Base-by-base conservation (phyloP, 1,284 basidiomycete genomes). In the Pholiota adiposa region DNA sequence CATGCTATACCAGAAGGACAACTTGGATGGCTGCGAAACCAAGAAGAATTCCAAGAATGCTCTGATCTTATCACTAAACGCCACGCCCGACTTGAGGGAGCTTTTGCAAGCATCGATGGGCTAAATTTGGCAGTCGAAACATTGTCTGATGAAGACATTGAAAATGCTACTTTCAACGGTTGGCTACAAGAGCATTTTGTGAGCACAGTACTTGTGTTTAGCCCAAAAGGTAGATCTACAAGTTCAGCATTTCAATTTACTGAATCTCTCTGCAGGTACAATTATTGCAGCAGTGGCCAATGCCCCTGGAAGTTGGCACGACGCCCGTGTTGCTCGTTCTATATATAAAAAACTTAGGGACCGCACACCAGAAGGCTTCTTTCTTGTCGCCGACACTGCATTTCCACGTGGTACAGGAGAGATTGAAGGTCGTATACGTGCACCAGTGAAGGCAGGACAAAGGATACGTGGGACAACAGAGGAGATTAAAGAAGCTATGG, bases 151-250 rank as follows among this genome's bases (percentile, higher is more conserved):
- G 59, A 64, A 0, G 75, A 79, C 14, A 68, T 81, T 2, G 77
- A 83, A 63, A 83, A 83, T 71, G 74, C 76, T 1, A 82, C 76
- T 5, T 83, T 75, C 61, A 83, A 83, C 72, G 77, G 80, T 0
- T 84, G 82, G 81, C 53, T 76, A 1, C 70, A 73, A 44, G 72
- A 69, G 0, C 81, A 83, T 58, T 79, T 69, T 54, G 60, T 75
- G 1, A 77, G 72, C 59, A 58, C 48, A 63, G 71, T 76, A 0
- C 23, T 76, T 51, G 69, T 64, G 5, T 75, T 77, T 64, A 62
- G 70, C 0, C 65, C 76, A 5, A 44, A 67, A 58, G 77, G 78
- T 80, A 69, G 51, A 71, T 59, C n/a, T n/a, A n/a, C n/a, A n/a
- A n/a, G n/a, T n/a, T n/a, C n/a, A n/a, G n/a, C n/a, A n/a, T n/a